phyloP scores from a whole-genome alignment of 2,329 filamentous ascomycete genomes.

The Curvularia hawaiiensis region DNA sequence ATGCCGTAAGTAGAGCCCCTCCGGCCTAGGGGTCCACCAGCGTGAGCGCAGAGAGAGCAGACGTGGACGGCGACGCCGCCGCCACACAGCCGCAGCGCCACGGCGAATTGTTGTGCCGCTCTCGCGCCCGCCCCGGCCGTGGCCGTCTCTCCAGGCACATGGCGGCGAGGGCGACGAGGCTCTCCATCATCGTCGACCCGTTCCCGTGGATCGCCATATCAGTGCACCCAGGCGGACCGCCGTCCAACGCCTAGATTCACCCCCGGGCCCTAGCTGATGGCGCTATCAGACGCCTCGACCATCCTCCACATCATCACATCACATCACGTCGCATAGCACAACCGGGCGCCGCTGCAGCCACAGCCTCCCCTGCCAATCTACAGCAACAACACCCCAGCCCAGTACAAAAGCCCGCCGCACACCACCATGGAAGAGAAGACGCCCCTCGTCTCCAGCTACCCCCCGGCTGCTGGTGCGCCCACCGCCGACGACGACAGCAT shows the following conservation, averaged over 20 bases:
- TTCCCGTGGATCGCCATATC: background rate
- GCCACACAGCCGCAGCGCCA: conserved; percentile 11
- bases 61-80: background rate
- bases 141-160: background rate
- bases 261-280: background rate
- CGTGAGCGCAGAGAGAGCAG: background rate
- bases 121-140: background rate
- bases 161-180: background rate
- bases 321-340: conserved; percentile 4
- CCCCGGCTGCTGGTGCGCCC: conserved; percentile 12
- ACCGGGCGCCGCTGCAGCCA: background rate
- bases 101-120: conserved; percentile 18
- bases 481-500: conserved; percentile 20
- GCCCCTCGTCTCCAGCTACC: conserved; percentile 35
- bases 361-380: conserved; percentile 10
- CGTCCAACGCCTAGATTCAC: background rate
- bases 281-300: conserved; percentile 12
- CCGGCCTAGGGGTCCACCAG: conserved; percentile 21
- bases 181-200: background rate
- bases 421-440: conserved; percentile 37
- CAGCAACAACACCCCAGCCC: background rate
- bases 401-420: conserved; percentile 7
- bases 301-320: background rate
- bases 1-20: conserved; percentile 20
- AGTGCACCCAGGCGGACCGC: background rate